Base-by-base conservation (phyloP, 805 yeast genomes). In the Myxozyma vanderwaltii region DNA sequence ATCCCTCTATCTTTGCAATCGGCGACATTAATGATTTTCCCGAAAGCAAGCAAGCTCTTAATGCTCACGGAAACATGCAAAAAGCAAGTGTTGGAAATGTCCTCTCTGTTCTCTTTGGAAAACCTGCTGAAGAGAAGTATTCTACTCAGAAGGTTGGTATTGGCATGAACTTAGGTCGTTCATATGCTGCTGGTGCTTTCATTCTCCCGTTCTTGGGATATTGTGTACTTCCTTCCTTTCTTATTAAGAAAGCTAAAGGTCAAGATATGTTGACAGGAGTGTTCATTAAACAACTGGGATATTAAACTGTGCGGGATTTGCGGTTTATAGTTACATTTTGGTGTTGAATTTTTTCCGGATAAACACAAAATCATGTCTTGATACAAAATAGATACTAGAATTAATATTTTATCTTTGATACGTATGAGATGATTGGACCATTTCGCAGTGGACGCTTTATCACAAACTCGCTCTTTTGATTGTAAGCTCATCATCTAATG, bases 1-100 rank as follows among this genome's bases (percentile, higher is more conserved):
- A 27, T 23, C 17, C 35, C 3, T 13, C 33, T 10, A 56, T 58
- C 12, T 58, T 58, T 45, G 58, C 58, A 4, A 21, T 54, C 26
- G 64, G 64, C 3, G 64, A 56, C 46, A 40, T 49, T 5, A 57
- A 47, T 44, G 54, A 53, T 38, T 12, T 51, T 23, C 21, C 7
- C 13, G 64, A 60, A 40, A 24, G 21, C 35, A 56, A 56, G 50
- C 53, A 40, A 33, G 58, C 54, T 13, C 38, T 35, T 17, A 35
- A 35, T 17, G 13, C 23, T 23, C 51, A 24, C 47, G 36, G 3
- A 17, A 35, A 35, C 38, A 35, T 35, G 35, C 35, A 13, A 17
- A 8, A 5, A 21, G 17, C 24, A 31, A n/a, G 19, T 4, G 4
- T 31, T n/a, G 33, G 23, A 13, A 58, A 58, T 27, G 47, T 58